A percentile compares a stretch with the other conserved stretches of the same genome.
Conservation (phyloP, 805 yeast species). For the Jamesozyma lodderae region DNA sequence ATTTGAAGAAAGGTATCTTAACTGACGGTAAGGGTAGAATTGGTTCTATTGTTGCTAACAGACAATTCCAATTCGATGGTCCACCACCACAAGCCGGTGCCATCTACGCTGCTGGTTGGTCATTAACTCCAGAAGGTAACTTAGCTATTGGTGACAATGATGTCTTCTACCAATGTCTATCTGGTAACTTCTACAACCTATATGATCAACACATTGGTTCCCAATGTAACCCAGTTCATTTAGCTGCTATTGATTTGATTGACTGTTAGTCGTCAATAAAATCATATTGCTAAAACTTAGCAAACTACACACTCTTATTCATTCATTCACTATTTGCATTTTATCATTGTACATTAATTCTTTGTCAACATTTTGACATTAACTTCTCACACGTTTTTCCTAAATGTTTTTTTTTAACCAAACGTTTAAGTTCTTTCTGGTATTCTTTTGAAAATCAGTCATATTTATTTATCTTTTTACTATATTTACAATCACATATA, state of each 20-base stretch:
- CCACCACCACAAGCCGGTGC: conserved; percentile 65
- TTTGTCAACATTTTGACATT: not conserved
- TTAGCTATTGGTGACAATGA: conserved; percentile 50
- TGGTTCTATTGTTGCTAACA: conserved; percentile 62
- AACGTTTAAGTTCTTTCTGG: not conserved
- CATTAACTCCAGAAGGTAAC: conserved; percentile 41
- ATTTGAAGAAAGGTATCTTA: conserved; percentile 39
- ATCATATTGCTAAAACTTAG: not conserved
- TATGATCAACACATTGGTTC: conserved; percentile 48
- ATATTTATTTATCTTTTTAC: not conserved
- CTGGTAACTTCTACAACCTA: conserved; percentile 61
- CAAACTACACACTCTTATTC: not conserved
- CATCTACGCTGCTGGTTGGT: conserved; percentile 38
- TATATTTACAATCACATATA: not conserved
- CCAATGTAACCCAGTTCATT: conserved; percentile 56
- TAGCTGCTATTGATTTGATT: conserved; percentile 49
- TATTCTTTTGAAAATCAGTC: not conserved
- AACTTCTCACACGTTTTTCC: not conserved
- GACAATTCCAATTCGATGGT: conserved; percentile 68
- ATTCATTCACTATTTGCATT: conserved; percentile 4
- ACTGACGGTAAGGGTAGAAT: conserved; percentile 49
- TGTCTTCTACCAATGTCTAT: conserved; percentile 54
- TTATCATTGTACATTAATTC: not conserved
- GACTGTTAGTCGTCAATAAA: conserved; percentile 33
- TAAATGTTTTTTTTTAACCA: not conserved